Evolutionary conservation across 1,139 yeast species (phyloP).

Genomic region (Blastobotrys indianensis): DNA sequence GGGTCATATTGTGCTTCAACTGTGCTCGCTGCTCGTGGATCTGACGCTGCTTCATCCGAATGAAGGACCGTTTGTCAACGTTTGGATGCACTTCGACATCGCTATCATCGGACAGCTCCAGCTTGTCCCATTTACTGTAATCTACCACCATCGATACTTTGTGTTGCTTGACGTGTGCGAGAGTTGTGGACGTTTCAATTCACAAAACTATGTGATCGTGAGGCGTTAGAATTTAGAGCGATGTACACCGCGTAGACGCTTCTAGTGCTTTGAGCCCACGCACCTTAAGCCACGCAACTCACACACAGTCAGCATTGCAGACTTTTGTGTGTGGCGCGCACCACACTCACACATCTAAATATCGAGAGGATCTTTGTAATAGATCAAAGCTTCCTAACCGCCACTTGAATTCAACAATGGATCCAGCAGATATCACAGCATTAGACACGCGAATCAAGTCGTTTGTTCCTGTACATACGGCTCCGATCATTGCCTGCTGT

Average conservation of each 20-base stretch:
- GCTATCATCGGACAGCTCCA: conserved; percentile 92
- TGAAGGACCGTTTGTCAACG: conserved; percentile 88
- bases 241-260: no score
- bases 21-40: conserved; percentile 89
- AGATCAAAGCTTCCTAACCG: background rate
- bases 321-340: no score
- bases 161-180: background rate
- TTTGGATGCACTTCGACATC: conserved; percentile 97
- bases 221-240: no score
- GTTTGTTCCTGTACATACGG: conserved; percentile 38
- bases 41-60: conserved; percentile 95
- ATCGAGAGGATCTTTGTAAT: no score
- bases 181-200: no score
- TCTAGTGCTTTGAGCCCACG: no score
- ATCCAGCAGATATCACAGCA: conserved; percentile 4
- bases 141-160: conserved; percentile 47
- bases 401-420: background rate
- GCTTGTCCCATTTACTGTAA: conserved; percentile 96
- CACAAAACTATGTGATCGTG: no score
- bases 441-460: conserved; percentile 12
- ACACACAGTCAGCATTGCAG: no score
- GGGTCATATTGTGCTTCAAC: conserved; percentile 68
- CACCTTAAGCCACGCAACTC: no score
- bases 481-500: conserved; percentile 89
- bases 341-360: no score